Evolutionary conservation across 352 stramenopile genomes (phyloP), one percentile per base, ranked within the genome.

Genomic region (Phytopythium oedochilum): DNA sequence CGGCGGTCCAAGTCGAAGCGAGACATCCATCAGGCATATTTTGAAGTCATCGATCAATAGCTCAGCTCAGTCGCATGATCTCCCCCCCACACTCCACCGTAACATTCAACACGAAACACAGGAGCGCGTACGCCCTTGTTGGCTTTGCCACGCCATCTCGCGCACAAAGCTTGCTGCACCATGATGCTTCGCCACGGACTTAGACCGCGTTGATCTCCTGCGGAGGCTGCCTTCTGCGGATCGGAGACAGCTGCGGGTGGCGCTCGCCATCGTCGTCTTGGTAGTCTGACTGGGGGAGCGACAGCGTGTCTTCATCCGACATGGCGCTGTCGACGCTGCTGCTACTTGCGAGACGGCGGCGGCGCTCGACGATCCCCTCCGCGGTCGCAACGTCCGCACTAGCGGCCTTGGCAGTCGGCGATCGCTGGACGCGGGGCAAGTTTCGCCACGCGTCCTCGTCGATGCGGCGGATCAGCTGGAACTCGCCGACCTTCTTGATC

Each of bases 401-500:
- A 28, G 36, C 43, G 26, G 62, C 44, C 51, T 54, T 64, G 28
- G 70, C 68, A 9, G 63, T 74, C 5, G 81, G 81, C 28, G 81
- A 87, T 35, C 76, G 69, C 48, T 88, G 76, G 17, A 92, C 77
- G 22, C 78, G 78, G 2, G 84, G 84, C 47, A 94, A 50, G 51
- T 94, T 91, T 40, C 75, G 78, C 84, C 84, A 94, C n/a, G 79
- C 64, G 28, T 59, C 75, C 64, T 94, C 80, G 39, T 92, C 84
- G 29, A 92, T 70, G 15, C 69, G 74, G 17, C 84, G 82, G 48
- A 94, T 89, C 18, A 94, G 64, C 57, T 92, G 82, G 55, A 94
- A 94, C 49, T 90, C 81, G 49, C 84, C 84, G 0, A 94, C 82
- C 38, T 90, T 78, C 60, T 95, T 95, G 53, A 92, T 84, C 59